Evolutionary conservation across 768 basidiomycete species (phyloP), one percentile per base, ranked within the genome.

Genomic region (Myochromella boudieri): DNA sequence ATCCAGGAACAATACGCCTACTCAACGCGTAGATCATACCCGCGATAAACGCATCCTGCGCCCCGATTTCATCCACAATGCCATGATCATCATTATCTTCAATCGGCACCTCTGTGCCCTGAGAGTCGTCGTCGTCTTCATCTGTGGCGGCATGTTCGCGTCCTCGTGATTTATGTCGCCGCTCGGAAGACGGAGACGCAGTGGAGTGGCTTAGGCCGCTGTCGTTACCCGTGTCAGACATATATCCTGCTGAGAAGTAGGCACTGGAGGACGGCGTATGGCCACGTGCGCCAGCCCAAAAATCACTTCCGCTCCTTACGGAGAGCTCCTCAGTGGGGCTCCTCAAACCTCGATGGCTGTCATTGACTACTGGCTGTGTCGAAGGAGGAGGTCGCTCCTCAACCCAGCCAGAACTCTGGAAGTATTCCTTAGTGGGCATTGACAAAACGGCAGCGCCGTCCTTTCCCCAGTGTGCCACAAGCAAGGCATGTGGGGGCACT

Each of bases 1-100:
- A 65, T 0, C 91, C 88, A 25, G 90, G 90, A 37, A 84, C 66
- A 42, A 90, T 67, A 36, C 81, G 74, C 54, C 88, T 69, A 45
- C 84, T 90, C 54, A 93, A 60, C 0, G 89, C 81, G 63, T 81
- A 92, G 44, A 93, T 86, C 88, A 93, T 91, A 6, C 89, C 91
- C 0, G 86, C 84, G n/a, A 90, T 78, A 55, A 91, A 91, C 3
- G 88, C 89, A 47, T 87, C 84, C 54, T 91, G 85, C 1, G 85
- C 84, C 1, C 88, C 88, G 8, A 84, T 77, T 54, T 91, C 88
- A 57, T 90, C 89, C 6, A 82, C 68, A 2, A 77, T 65, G 20
- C 69, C 71, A 14, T 72, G 75, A 37, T 69, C 68, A 3, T 56
- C 60, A 7, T 68, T 59, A 20, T 67, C 60, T 27, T 64, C 44